Base-by-base conservation (phyloP, 1,139 yeast species). In the Debaryomyces singareniensis region DNA sequence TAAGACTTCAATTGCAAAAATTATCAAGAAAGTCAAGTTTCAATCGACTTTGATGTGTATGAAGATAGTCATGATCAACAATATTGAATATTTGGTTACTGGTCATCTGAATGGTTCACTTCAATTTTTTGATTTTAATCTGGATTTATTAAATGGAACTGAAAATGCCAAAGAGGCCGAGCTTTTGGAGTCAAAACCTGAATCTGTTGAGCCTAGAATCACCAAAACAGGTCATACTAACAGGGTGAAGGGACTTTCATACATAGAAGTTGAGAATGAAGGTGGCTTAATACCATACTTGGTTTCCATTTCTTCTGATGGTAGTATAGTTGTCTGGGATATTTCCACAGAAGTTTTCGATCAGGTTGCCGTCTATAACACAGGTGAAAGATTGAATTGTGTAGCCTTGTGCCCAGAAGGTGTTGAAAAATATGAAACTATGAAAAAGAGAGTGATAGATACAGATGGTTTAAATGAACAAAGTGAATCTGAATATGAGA, bases 371-470 rank as follows among this genome's bases (percentile, higher is more conserved):
- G 93, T 86, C 2, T 89, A 87, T 53, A 86, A 80, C 41, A 75
- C 93, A 15, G 95, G 95, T n/a, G 96, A 91, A 57, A 71, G 98
- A 48, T 70, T 91, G 39, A 91, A 86, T 53, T 89, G 96, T 59
- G 79, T 87, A 12, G 73, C 79, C 10, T 72, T 83, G 16, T 78
- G 91, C 29, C 74, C 84, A 16, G 98, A 91, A 48, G 56, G 68
- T 12, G 71, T 91, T 28, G 98, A 91, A 52, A 79, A 80, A 51
- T 54, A 70, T 18, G 75, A 68, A 6, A 73, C 84, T 12, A 77
- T 83, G 82, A 80, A 76, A 58, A 79, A 81, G 55, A 70, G 85
- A 44, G 58, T 53, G 38, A 65, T 61, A 28, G 66, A 68, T 4
- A 33, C 54, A 7, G 68, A 59, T 25, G 54, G 49, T 24, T 42